Base-by-base conservation (phyloP, 805 yeast species). In the Kodamaea neixiangensis region DNA sequence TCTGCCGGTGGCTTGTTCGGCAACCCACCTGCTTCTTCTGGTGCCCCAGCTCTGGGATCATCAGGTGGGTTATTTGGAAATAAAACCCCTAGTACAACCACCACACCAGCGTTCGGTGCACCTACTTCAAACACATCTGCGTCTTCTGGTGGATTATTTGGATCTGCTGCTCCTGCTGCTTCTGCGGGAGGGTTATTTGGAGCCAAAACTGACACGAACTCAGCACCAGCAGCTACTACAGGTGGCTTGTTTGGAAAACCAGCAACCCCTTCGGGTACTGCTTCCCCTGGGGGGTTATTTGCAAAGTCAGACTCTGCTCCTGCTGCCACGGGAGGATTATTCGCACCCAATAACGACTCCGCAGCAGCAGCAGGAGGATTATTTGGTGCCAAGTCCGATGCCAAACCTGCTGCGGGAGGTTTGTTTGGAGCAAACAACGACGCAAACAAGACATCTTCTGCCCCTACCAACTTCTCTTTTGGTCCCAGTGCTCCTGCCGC, bases 261-360 rank as follows among this genome's bases (percentile, higher is more conserved):
- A 20, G 7, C 21, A 6, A 39, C 14, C 13, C 15, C 43, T n/a
- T 18, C 42, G 22, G 35, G 42, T 3, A 17, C 42, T 5, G 42
- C 25, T 19, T 9, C 29, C 7, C 14, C 49, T 10, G 43, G 44
- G 3, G 44, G 48, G 7, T 38, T 46, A 13, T 46, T 46, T 37
- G 48, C 13, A 7, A 20, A 39, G n/a, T 13, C 39, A 19, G 29
- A 21, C 41, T 20, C 33, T 11, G 31, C 41, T 17, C 41, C 41
- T 15, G 17, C 41, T 33, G 15, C 37, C 4, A 34, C 38, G 4
- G 17, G 38, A 4, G 15, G 15, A 3, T 48, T 53, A 17, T 59
- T 60, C 46, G 63, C 59, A 3, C 54, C 54, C 20, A 46, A 53
- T 25, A 44, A 44, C 7, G 48, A 50, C 5, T 44, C 31, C 11